Base-by-base conservation (phyloP, 768 basidiomycete genomes). In the Leccinum subgranulosum region DNA sequence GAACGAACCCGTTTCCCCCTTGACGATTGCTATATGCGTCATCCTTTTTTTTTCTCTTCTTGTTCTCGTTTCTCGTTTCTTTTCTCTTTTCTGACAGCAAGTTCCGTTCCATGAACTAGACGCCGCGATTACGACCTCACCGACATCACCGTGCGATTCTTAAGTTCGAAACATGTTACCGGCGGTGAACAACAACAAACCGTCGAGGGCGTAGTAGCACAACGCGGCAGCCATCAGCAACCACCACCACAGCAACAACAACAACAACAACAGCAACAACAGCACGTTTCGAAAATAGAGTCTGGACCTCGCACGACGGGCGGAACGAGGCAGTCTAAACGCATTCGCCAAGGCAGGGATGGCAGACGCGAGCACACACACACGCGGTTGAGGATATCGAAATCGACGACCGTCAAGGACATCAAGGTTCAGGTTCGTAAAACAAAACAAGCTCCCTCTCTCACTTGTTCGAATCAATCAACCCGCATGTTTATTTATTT, bases 371-470 rank as follows among this genome's bases (percentile, higher is more conserved):
- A 81, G 63, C 73, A 75, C 60, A 78, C 77, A 55, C 81, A 75
- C 60, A 78, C 77, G 57, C 81, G 73, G 61, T 66, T 90, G 50
- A 78, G 74, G 11, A 79, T 93, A 47, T 75, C 76, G 46, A 92
- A 89, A 69, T 67, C 72, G 29, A 90, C 82, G 60, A 85, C 87
- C 0, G 79, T 94, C 51, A 91, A 87, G 69, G 90, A 92, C 15
- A 82, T 93, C 64, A 92, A 92, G 71, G 66, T 89, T 54, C 78
- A 82, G 77, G 87, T 90, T 56, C 57, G 82, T 71, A 43, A 14
- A 33, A 29, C 3, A 33, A 33, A 33, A 33, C 12, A 33, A 14
- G 12, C 33, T 14, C 39, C 39, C 28, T 2, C 6, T 14, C 14
- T 3, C 11, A 2, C 9, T 17, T 14, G 23, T 25, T 12, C n/a